A percentile compares a stretch with the other conserved stretches of the same genome.
Conservation (phyloP, 2,329 filamentous ascomycete species). For the Colletotrichum endophyticum region DNA sequence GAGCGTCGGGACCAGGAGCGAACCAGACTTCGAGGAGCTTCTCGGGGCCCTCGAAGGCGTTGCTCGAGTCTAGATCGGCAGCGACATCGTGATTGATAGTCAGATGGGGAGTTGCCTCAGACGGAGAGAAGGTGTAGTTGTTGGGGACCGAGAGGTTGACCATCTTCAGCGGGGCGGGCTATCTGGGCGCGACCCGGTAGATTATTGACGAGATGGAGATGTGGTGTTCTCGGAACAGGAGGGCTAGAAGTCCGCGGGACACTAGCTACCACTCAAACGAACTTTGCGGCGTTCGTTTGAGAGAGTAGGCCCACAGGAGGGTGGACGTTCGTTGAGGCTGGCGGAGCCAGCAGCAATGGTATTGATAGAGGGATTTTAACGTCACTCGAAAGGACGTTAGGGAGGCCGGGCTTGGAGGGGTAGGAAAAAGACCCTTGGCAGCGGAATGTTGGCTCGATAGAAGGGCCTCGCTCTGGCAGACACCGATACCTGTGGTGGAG, state of each 20-base stretch:
- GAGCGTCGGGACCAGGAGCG: conserved; percentile 74
- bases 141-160: conserved; percentile 80
- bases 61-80: conserved; percentile 90
- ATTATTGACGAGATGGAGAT: conserved; percentile 22
- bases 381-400: conserved; percentile 81
- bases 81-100: conserved; percentile 97
- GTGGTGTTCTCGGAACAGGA: conserved; percentile 1
- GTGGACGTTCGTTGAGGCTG: conserved; percentile 71
- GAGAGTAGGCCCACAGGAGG: conserved; percentile 95
- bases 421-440: conserved; percentile 80
- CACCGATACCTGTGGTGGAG: conserved; percentile 81
- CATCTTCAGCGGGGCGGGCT: conserved; percentile 55
- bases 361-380: conserved; percentile 48
- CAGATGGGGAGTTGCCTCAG: conserved; percentile 83
- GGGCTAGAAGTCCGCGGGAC: conserved; percentile 75
- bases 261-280: conserved; percentile 98
- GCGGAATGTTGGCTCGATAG: conserved; percentile 83
- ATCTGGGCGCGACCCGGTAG: conserved; percentile 23
- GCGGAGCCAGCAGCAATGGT: conserved; percentile 81
- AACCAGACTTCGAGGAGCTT: conserved; percentile 99
- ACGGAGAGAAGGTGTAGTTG: conserved; percentile 83
- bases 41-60: conserved; percentile 97
- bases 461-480: conserved; percentile 70
- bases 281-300: conserved; percentile 92
- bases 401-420: conserved; percentile 86